A percentile compares a stretch with the other conserved stretches of the same genome.
phyloP scores from a whole-genome alignment of 495 filamentous ascomycete species.

The Pyronema omphalodes region DNA sequence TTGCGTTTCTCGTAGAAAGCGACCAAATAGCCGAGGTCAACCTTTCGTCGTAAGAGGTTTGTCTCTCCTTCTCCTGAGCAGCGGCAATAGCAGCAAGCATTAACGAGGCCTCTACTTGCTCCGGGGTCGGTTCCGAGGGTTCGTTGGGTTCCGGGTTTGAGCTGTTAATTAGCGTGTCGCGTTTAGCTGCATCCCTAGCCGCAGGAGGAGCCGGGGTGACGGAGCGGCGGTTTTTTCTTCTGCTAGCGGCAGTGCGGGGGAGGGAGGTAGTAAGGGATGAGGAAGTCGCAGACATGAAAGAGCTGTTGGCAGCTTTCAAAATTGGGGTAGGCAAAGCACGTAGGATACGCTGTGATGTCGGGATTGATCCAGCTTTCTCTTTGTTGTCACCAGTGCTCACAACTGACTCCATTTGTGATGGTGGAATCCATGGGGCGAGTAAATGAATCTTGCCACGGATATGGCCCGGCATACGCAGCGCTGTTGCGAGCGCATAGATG shows the following conservation, averaged over 20 bases:
- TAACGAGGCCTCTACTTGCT: conserved; percentile 25
- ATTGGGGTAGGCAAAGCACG: conserved; percentile 81
- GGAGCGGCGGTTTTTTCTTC: conserved; percentile 34
- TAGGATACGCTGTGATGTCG: conserved; percentile 79
- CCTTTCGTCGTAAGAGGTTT: conserved; percentile 62
- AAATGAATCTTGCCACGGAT: conserved; percentile 91
- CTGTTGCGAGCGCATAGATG: conserved; percentile 92
- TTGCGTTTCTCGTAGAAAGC: conserved; percentile 75
- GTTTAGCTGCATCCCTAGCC: not conserved
- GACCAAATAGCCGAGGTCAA: conserved; percentile 90
- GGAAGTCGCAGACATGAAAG: conserved; percentile 82
- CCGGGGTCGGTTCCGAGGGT: conserved; percentile 12
- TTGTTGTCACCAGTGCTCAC: conserved; percentile 18
- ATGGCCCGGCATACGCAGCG: conserved; percentile 86
- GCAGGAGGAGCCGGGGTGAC: conserved; percentile 12
- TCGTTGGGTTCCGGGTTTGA: not conserved
- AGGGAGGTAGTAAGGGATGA: conserved; percentile 72
- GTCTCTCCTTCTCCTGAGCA: conserved; percentile 47
- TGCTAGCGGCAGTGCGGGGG: conserved; percentile 38
- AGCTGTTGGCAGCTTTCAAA: conserved; percentile 83
- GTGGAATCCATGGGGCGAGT: conserved; percentile 93
- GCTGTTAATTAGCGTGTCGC: not conserved
- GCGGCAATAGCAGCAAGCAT: conserved; percentile 31
- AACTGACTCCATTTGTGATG: conserved; percentile 80
- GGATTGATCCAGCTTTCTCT: conserved; percentile 40